Evolutionary conservation across 169 alveolate species (phyloP), one percentile per base, ranked within the genome.

Genomic region (Plasmodium inui): DNA sequence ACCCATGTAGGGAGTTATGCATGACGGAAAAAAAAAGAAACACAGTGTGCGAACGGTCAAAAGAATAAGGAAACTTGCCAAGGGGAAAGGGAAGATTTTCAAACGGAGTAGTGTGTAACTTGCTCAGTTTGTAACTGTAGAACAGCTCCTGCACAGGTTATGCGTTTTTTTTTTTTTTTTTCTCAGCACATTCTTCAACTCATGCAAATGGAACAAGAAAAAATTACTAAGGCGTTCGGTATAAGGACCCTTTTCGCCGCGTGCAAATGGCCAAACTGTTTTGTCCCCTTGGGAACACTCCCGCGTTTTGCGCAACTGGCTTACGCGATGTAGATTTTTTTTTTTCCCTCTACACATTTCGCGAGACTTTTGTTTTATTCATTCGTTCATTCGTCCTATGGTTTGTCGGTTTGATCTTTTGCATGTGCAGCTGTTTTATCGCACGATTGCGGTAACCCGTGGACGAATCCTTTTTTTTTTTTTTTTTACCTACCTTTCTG

Each of bases 301-400:
- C 19, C 12, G 5, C 37, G 19, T 67, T 67, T 19, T 67, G 32
- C 17, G 17, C 32, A 67, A 67, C 1, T 67, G 32, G 37, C 37
- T 67, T 67, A 28, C 6, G 37, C 37, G 37, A n/a, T 28, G 37
- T 67, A 67, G 7, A 67, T 67, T 67, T 67, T 67, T 67, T 67
- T 61, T 61, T 61, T 61, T 61, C 76, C 76, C 37, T 67, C 76
- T 67, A 67, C 37, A 22, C n/a, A 67, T 67, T 67, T 67, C 76
- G 76, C 61, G 61, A 50, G 12, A 50, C 76, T 39, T 67, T 67
- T 67, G 76, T 67, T 67, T 67, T 67, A 67, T 22, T 67, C 30
- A 67, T 28, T n/a, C 14, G 28, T 26, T 22, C 76, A n/a, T 67
- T 67, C 37, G 76, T 67, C 37, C n/a, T 67, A 19, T 10, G n/a